These are phyloP conservation scores for Scenedesmus sp. DNA, from an alignment of 163 green algal genomes.

Conservation along the genomic window DNA sequence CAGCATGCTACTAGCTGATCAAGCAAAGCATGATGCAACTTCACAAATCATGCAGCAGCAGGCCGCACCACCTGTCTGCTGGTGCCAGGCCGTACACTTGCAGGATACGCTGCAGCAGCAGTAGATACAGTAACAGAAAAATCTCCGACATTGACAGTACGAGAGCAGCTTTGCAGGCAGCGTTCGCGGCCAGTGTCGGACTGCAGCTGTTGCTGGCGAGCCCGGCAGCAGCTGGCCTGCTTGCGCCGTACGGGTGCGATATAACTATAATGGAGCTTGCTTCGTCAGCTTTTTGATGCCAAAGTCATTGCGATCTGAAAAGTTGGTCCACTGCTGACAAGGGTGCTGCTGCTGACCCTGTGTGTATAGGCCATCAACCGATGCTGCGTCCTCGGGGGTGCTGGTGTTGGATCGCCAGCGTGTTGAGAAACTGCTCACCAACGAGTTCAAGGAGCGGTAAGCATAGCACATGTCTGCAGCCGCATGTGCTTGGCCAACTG, in stretches of 20 bases:
- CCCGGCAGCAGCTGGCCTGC: neutral
- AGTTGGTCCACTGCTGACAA: neutral
- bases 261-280: neutral
- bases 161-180: neutral
- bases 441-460: constrained; percentile 51
- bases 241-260: constrained; percentile 22
- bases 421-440: constrained; percentile 39
- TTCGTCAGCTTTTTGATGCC: neutral
- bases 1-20: neutral
- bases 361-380: neutral
- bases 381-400: neutral
- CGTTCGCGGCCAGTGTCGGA: constrained; percentile 31
- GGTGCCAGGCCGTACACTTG: neutral
- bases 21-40: neutral
- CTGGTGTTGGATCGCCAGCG: constrained; percentile 43
- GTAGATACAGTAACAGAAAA: neutral
- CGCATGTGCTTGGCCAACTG: neutral
- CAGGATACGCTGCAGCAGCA: neutral
- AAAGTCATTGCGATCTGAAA: neutral
- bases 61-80: neutral
- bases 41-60: neutral
- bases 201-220: constrained; percentile 34
- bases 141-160: neutral
- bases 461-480: neutral
- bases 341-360: neutral